A percentile compares a stretch with the other conserved stretches of the same genome.
Conservation (phyloP, 331 rosid genomes). For the Pyrus hybrid region DNA sequence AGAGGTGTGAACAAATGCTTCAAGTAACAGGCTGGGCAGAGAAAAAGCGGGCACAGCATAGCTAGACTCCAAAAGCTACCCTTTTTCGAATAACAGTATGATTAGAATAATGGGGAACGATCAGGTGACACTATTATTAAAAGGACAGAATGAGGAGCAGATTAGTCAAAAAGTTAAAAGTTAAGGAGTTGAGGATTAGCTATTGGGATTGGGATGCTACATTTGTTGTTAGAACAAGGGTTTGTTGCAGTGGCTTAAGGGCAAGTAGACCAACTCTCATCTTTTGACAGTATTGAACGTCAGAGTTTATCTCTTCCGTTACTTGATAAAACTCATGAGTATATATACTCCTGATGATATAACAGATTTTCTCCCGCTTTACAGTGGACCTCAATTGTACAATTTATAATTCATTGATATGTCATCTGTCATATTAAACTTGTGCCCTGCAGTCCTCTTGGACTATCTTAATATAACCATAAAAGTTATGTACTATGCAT, state of each 20-base stretch:
- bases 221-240: background rate
- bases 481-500: background rate
- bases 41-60: no score
- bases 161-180: constrained; percentile 8
- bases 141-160: constrained; percentile 8
- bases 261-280: background rate
- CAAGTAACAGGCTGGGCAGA: no score
- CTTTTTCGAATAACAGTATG: background rate
- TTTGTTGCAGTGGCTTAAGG: background rate
- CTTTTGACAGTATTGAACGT: background rate
- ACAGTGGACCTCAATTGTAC: background rate
- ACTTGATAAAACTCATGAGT: no score
- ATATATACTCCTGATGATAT: no score
- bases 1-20: no score
- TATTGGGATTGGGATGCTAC: background rate
- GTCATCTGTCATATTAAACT: background rate
- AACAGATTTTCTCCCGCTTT: background rate
- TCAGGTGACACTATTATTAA: background rate
- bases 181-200: background rate
- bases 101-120: background rate
- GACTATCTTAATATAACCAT: no score
- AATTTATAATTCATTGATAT: background rate
- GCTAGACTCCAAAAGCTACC: no score
- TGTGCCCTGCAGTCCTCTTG: no score
- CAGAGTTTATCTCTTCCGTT: no score